Evolutionary conservation across 2,329 filamentous ascomycete species (phyloP).

Genomic region (Talaromyces piceae): DNA sequence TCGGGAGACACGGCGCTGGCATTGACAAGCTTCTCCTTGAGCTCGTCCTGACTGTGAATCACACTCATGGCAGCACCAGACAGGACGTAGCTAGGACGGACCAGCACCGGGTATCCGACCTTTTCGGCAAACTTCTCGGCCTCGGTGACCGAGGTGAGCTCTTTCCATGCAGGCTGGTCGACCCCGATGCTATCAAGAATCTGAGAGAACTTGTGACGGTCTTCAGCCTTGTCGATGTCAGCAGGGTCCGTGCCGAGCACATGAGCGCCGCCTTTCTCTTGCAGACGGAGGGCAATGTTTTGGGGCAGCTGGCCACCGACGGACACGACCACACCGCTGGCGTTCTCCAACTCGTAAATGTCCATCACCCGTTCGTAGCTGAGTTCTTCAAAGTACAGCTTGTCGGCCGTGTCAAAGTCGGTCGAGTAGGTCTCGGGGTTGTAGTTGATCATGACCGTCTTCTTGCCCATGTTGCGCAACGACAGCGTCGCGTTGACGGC

Average conservation of each 20-base stretch:
- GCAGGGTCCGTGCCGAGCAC: constrained; percentile 86
- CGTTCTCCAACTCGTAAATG: constrained; percentile 87
- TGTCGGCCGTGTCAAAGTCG: constrained; percentile 83
- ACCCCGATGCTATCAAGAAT: constrained; percentile 95
- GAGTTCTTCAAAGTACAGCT: constrained; percentile 92
- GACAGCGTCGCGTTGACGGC: constrained; percentile 83
- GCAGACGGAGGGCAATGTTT: constrained; percentile 90
- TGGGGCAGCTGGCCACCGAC: constrained; percentile 94
- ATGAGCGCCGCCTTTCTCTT: constrained; percentile 82
- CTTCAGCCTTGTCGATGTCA: constrained; percentile 96
- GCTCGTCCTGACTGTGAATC: constrained; percentile 77
- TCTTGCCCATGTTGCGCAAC: constrained; percentile 79
- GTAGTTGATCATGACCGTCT: constrained; percentile 96
- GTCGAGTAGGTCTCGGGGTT: constrained; percentile 77
- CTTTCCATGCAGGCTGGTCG: constrained; percentile 96
- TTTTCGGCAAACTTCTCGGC: constrained; percentile 78
- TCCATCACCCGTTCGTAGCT: constrained; percentile 98
- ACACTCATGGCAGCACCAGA: constrained; percentile 98
- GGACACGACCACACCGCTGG: constrained; percentile 84
- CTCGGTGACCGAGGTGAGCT: constrained; percentile 80
- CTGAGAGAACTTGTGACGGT: constrained; percentile 95
- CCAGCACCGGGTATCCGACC: constrained; percentile 89
- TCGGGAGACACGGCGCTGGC: constrained; percentile 88
- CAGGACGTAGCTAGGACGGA: constrained; percentile 90
- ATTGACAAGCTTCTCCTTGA: constrained; percentile 90